phyloP scores from a whole-genome alignment of 169 alveolate genomes.

The Eimeria falciformis region DNA sequence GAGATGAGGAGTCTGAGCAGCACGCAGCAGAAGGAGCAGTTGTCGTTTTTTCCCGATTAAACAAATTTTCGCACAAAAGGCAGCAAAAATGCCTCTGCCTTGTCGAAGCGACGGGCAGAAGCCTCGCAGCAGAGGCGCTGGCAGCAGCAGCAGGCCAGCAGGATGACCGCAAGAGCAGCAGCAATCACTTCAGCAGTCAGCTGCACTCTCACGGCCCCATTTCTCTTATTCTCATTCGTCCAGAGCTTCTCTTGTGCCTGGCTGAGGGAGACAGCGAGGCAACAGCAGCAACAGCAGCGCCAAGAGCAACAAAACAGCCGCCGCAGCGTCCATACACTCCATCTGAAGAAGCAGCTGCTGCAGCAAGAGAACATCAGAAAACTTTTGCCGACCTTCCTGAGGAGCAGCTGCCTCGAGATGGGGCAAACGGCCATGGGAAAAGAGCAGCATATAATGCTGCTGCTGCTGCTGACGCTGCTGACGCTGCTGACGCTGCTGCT shows the following conservation, averaged over 20 bases:
- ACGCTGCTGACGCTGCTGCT: slow-evolving; percentile 18
- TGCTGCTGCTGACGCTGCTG: not conserved
- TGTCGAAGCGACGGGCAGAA: slow-evolving; percentile 62
- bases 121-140: slow-evolving; percentile 59
- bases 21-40: not conserved
- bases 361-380: not conserved
- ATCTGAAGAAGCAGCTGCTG: not conserved
- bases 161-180: not conserved
- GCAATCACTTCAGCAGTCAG: not conserved
- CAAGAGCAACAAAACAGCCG: not conserved
- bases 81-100: slow-evolving; percentile 38
- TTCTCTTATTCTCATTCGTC: not conserved
- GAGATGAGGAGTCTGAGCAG: too few relatives aligned
- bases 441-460: not conserved
- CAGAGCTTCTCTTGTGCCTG: slow-evolving; percentile 45
- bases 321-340: not conserved
- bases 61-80: too few relatives aligned
- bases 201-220: slow-evolving; percentile 13
- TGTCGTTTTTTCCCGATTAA: too few relatives aligned
- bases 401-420: not conserved
- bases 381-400: not conserved
- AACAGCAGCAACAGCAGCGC: not conserved
- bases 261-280: not conserved
- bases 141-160: slow-evolving; percentile 39
- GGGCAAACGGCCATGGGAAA: not conserved